Conservation (phyloP, 495 filamentous ascomycete species). For the Hyaloscypha bicolor region DNA sequence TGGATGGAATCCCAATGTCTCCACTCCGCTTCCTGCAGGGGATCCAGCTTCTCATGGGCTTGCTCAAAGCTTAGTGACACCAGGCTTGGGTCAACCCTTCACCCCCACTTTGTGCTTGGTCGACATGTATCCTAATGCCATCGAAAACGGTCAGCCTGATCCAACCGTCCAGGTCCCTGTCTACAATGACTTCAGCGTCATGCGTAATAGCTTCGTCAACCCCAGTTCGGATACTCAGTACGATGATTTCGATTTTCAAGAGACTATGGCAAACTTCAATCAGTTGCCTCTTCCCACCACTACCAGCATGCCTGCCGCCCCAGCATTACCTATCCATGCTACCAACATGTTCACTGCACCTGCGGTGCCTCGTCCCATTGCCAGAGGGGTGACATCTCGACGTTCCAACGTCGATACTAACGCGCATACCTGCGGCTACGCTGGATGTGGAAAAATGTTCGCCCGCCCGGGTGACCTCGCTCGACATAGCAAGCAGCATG, state of each 20-base stretch:
- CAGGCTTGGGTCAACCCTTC: constrained; percentile 16
- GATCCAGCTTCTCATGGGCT: constrained; percentile 17
- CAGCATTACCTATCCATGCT: constrained; percentile 16
- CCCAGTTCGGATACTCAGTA: constrained; percentile 9
- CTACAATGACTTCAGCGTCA: constrained; percentile 19
- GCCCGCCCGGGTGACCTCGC: constrained; percentile 16
- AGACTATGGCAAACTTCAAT: constrained; percentile 20
- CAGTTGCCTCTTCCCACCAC: constrained; percentile 17
- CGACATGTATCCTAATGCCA: constrained; percentile 16
- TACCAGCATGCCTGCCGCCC: constrained; percentile 17
- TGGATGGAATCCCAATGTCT: constrained; percentile 12
- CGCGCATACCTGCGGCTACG: constrained; percentile 17
- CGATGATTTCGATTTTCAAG: constrained; percentile 20
- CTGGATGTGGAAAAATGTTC: constrained; percentile 16
- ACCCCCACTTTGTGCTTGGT: constrained; percentile 7
- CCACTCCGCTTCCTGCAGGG: constrained; percentile 11
- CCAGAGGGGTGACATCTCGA: constrained; percentile 20
- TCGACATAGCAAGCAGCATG: constrained; percentile 18
- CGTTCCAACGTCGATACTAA: constrained; percentile 24
- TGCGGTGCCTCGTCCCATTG: constrained; percentile 21
- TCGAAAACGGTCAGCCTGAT: constrained; percentile 21
- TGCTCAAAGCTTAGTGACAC: constrained; percentile 19
- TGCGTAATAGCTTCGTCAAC: constrained; percentile 17
- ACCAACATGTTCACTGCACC: constrained; percentile 20
- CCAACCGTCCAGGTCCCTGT: constrained; percentile 21